Evolutionary conservation across 1,284 basidiomycete species (phyloP), one percentile per base, ranked within the genome.

Genomic region (Kwoniella shivajii): DNA sequence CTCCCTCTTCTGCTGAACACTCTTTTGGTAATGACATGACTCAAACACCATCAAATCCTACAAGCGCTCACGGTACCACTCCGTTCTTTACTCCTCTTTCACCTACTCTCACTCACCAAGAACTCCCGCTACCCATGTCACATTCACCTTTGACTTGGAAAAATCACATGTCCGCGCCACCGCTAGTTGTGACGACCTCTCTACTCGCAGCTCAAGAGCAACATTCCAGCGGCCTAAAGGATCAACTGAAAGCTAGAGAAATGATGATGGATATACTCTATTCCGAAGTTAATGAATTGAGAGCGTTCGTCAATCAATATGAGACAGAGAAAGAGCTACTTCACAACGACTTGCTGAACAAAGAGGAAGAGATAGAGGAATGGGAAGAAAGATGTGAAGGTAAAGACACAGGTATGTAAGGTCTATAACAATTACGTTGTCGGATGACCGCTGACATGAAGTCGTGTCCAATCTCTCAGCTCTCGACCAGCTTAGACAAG

Each of bases 141-240:
- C 29, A 11, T 14, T 45, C 52, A 5, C 51, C 39, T 24, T 20
- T 48, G 16, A 22, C 46, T 24, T n/a, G 29, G 11, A 47, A 53
- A 31, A 61, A 54, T 27, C 49, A 63, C 47, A 18, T 53, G 11
- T 69, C 67, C 0, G 64, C 64, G 1, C 67, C 67, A 2, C 67
- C 67, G 2, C 43, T 63, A 2, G 52, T 52, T 5, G 20, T 60
- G 6, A 50, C 59, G 4, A 50, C 42, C 7, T 27, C 55, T 5
- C 54, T 71, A 6, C 43, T 63, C 2, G 37, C 57, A n/a, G 62
- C 64, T 30, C 64, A 66, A 14, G 45, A 50, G 5, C 58, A 67
- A 13, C 61, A 66, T 47, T 52, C 57, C 22, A 33, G 45, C 9
- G 56, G 59, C 1, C 45, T 69, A n/a, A 29, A 64, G 14, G 49